Evolutionary conservation across 768 basidiomycete genomes (phyloP), one percentile per base, ranked within the genome.

Genomic region (Naematelia aurantialba): DNA sequence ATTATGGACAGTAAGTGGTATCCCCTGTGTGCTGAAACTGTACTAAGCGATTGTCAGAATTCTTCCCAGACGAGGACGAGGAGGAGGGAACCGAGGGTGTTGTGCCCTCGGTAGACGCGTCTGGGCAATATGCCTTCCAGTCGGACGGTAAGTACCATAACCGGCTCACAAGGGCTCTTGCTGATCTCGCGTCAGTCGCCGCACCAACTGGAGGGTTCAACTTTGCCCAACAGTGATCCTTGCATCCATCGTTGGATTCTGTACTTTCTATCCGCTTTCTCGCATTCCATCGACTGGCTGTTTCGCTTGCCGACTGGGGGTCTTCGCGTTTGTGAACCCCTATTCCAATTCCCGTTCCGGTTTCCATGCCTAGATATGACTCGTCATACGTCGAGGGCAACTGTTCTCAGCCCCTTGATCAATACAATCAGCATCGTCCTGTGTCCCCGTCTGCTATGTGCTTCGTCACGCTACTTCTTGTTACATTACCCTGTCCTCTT

Each of bases 151-250:
- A 67, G 75, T 66, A 26, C 19, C 5, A 14, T 46, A 56, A 58
- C 22, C 34, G 44, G 55, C 67, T 45, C 63, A 55, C 47, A 42
- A 49, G 1, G 10, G 19, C 26, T 63, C 66, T 66, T 39, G 34
- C 34, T 39, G 34, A 39, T 39, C 17, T 17, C 34, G 8, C 17
- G 34, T 39, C 85, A 78, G 84, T 90, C 70, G 84, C 83, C 66
- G 90, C 88, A 39, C 93, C 94, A 60, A 89, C 91, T 76, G 93
- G 94, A 62, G 94, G 94, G 13, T 98, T 98, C 84, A 90, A 85
- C 75, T 98, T 98, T 74, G 91, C 34, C 17, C 34, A 39, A 17
- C 34, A 39, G 34, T 39, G 17, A 39, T 39, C 34, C 8, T 17
- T 39, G 17, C 34, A 17, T 39, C 34, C 8, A 39, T 39, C 34